Base-by-base conservation (phyloP, 2,329 filamentous ascomycete species). In the Cylindrodendrum hubeiense region DNA sequence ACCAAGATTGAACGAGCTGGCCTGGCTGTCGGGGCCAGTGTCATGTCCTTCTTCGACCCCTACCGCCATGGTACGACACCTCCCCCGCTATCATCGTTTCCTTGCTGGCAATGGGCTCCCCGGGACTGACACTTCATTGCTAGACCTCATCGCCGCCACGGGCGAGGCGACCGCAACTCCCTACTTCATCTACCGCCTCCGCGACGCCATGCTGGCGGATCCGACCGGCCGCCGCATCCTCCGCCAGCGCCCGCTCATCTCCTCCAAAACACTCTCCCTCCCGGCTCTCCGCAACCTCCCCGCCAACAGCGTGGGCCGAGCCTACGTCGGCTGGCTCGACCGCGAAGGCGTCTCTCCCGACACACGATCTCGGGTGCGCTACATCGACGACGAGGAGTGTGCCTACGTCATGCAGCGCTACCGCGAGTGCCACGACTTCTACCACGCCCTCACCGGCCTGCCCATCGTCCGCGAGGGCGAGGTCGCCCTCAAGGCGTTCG, bases 331-430 rank as follows among this genome's bases (percentile, higher is more conserved):
- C 57, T 99, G 96, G 95, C 86, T 98, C n/a, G 94, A 98, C 80
- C 89, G 93, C 49, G 96, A 99, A 80, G 93, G 93, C 66, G 95
- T 99, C 15, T 93, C 93, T 9, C 96, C 96, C 1, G 96, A 99
- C 79, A 97, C 95, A 7, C 90, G 96, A 49, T 85, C 91, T 43
- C 79, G 80, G 2, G 96, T 99, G 43, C 89, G 93, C 56, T 98
- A 97, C 82, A 94, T 99, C 67, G 95, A 98, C 79, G 91, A 98
- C 77, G 91, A 92, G 73, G 96, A 99, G 81, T 97, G 95, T 78
- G 96, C 96, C 37, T 99, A 98, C 82, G 96, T 98, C 19, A 97
- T 99, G 93, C 96, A 98, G 84, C 90, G 96, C 58, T 99, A 99
- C 80, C 90, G 96, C 67, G 96, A 99, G 81, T 97, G 93, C 71